Evolutionary conservation across 2,329 filamentous ascomycete species (phyloP).

Genomic region (Emergomyces orientalis): DNA sequence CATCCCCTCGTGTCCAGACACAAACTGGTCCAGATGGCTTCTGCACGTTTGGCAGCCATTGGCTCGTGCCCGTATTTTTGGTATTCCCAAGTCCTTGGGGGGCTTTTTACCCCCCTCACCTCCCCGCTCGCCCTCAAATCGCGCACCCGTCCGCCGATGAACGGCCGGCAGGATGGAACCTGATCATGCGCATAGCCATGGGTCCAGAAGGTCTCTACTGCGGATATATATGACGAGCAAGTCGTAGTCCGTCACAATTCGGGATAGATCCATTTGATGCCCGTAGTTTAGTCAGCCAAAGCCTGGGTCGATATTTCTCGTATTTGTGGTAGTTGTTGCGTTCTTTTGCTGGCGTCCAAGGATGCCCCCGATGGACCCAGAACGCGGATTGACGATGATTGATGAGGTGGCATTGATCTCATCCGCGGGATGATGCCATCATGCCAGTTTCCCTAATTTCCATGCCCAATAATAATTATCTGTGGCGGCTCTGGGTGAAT

Average conservation of each 20-base stretch:
- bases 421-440: neutral
- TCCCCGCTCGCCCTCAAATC: neutral
- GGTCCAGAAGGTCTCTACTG: neutral
- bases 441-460: neutral
- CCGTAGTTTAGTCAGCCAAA: neutral
- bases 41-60: neutral
- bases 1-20: neutral
- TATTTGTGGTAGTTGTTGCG: neutral
- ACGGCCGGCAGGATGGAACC: neutral
- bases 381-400: neutral
- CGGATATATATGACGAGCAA: neutral
- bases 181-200: neutral
- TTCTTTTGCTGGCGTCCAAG: neutral
- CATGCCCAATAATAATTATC: neutral
- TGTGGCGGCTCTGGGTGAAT: too few relatives aligned
- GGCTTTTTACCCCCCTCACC: neutral
- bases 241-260: neutral
- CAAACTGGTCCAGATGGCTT: neutral
- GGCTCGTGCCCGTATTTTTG: neutral
- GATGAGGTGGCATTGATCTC: neutral
- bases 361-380: neutral
- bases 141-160: neutral
- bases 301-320: neutral
- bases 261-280: neutral
- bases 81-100: neutral